These are phyloP conservation scores for Vitis amurensis DNA, from an alignment of 164 flowering plant genomes.

Conservation along the genomic window DNA sequence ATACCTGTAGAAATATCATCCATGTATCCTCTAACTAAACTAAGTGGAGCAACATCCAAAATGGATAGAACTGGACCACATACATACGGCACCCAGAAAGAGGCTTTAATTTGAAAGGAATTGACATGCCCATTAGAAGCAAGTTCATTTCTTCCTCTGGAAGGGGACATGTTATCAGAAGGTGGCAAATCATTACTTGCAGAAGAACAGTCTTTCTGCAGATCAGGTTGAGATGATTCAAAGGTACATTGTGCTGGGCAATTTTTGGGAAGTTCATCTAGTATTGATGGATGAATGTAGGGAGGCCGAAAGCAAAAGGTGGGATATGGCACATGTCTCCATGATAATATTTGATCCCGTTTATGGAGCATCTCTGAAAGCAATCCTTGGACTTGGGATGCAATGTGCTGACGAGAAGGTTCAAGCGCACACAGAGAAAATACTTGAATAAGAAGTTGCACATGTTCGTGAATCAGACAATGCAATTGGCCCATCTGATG, in stretches of 20 bases:
- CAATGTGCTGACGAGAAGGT: conserved; percentile 61
- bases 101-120: conserved; percentile 16
- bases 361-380: conserved; percentile 58
- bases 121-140: conserved; percentile 18
- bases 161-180: conserved; percentile 17
- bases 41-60: conserved; percentile 85
- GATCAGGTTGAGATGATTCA: conserved; percentile 19
- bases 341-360: conserved; percentile 54
- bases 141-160: conserved; percentile 21
- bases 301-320: conserved; percentile 54
- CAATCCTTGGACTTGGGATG: conserved; percentile 55
- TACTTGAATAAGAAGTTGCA: conserved; percentile 89
- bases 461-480: conserved; percentile 85
- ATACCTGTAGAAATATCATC: conserved; percentile 71
- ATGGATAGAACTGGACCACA: conserved; percentile 56
- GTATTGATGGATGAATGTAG: conserved; percentile 51
- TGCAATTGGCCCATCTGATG: conserved; percentile 87
- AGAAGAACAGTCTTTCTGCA: conserved; percentile 16
- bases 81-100: conserved; percentile 59
- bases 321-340: conserved; percentile 59
- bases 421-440: conserved; percentile 78
- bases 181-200: conserved; percentile 10
- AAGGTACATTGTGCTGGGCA: conserved; percentile 14
- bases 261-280: conserved; percentile 25
- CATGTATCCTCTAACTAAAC: conserved; percentile 58